Evolutionary conservation across 257 asterid genomes (phyloP).

Genomic region (Ocimum tenuiflorum): DNA sequence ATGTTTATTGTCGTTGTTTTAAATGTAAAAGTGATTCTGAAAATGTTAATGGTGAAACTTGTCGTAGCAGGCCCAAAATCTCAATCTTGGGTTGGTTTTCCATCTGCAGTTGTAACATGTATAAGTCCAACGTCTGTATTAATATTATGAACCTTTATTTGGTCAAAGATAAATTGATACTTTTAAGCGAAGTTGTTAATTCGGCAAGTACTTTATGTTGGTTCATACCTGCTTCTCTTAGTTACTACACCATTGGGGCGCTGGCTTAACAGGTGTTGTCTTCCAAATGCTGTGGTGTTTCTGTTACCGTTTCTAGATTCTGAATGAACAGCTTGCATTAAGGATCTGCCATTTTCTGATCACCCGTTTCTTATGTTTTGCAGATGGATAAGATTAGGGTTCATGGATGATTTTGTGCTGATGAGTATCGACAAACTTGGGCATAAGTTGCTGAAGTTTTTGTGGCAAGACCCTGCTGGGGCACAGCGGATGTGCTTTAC

Average conservation of each 20-base stretch:
- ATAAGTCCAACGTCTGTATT: not conserved
- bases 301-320: not conserved
- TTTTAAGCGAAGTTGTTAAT: not conserved
- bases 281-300: not conserved
- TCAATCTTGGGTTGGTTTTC: not conserved
- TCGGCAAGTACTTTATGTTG: not conserved
- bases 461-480: constrained; percentile 10
- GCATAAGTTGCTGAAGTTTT: constrained; percentile 19
- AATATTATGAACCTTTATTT: not conserved
- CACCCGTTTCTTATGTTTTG: constrained; percentile 16
- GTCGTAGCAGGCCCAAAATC: not conserved
- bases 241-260: not conserved
- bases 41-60: not conserved
- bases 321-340: not conserved
- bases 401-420: constrained; percentile 8
- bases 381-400: constrained; percentile 33
- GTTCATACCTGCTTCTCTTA: not conserved
- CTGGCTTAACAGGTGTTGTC: not conserved
- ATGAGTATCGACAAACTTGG: constrained; percentile 12
- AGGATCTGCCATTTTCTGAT: constrained; percentile 2
- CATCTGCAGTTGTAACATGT: not conserved
- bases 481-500: constrained; percentile 38
- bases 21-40: not conserved
- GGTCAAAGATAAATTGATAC: not conserved
- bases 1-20: not conserved